These are phyloP conservation scores for Schizonepeta tenuifolia DNA, from an alignment of 257 asterid species.

Conservation along the genomic window DNA sequence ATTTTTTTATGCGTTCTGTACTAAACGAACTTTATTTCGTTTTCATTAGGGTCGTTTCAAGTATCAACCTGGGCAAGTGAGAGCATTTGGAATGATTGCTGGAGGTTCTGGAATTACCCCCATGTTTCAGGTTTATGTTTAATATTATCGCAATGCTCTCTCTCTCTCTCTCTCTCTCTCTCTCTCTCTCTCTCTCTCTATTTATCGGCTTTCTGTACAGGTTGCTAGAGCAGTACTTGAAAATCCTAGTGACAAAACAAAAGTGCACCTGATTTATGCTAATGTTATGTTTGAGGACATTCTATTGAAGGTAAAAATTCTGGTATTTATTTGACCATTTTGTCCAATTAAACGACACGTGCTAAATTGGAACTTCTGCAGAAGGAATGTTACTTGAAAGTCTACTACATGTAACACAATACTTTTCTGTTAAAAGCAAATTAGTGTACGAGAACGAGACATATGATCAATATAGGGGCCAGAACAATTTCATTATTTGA, in stretches of 20 bases:
- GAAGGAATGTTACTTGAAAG: not conserved
- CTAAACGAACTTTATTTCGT: not conserved
- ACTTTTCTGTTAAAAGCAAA: not conserved
- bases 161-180: not conserved
- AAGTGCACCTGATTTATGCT: conserved; percentile 84
- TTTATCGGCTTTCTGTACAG: conserved; percentile 39
- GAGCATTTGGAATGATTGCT: conserved; percentile 67
- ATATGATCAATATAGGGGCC: not conserved
- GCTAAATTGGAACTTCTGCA: not conserved
- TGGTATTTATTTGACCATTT: conserved; percentile 7
- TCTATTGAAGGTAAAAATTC: conserved; percentile 67
- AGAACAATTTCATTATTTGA: conserved; percentile 8
- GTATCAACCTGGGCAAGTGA: conserved; percentile 58
- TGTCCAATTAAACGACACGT: conserved; percentile 4
- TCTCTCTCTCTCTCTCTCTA: not conserved
- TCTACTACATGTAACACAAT: not conserved
- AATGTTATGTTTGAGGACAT: conserved; percentile 80
- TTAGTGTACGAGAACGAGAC: not conserved
- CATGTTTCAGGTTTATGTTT: conserved; percentile 56
- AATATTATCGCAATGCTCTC: not conserved
- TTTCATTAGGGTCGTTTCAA: conserved; percentile 55
- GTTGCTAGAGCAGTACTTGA: conserved; percentile 86
- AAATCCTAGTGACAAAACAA: conserved; percentile 73
- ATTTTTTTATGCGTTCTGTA: not conserved
- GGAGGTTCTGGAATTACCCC: conserved; percentile 71